Evolutionary conservation across 768 basidiomycete species (phyloP).

Genomic region (Psilocybe tampanensis): DNA sequence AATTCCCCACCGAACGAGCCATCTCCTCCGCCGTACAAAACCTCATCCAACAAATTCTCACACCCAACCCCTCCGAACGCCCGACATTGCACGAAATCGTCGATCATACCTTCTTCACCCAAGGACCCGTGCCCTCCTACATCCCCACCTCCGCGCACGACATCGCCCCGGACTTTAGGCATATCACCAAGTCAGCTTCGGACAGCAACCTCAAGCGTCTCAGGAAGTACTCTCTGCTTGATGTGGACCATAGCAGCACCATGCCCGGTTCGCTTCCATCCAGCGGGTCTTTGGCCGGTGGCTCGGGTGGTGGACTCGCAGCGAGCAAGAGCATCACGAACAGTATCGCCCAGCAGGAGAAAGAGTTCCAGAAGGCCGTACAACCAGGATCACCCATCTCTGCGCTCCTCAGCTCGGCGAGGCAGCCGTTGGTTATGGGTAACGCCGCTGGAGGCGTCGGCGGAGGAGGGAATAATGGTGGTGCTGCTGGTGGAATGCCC

Average conservation of each 20-base stretch:
- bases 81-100: constrained; percentile 87
- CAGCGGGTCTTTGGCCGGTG: neutral
- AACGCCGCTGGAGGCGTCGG: constrained; percentile 24
- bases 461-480: neutral
- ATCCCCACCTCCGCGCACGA: constrained; percentile 84
- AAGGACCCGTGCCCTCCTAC: constrained; percentile 77
- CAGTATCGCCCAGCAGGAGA: constrained; percentile 84
- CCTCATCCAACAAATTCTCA: constrained; percentile 84
- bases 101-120: constrained; percentile 80
- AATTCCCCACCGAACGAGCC: constrained; percentile 78
- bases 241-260: constrained; percentile 53
- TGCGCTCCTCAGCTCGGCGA: constrained; percentile 84
- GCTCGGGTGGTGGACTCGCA: constrained; percentile 1
- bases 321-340: constrained; percentile 50
- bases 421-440: constrained; percentile 82
- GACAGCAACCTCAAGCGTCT: constrained; percentile 72
- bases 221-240: constrained; percentile 62
- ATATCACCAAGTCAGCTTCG: constrained; percentile 61
- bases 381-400: constrained; percentile 95
- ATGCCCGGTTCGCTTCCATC: neutral
- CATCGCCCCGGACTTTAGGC: constrained; percentile 70
- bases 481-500: constrained; percentile 16
- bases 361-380: constrained; percentile 95
- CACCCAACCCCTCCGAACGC: constrained; percentile 78
- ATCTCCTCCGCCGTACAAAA: constrained; percentile 74